Evolutionary conservation across 306 rosid genomes (phyloP).

Genomic region (Castanopsis chinensis): DNA sequence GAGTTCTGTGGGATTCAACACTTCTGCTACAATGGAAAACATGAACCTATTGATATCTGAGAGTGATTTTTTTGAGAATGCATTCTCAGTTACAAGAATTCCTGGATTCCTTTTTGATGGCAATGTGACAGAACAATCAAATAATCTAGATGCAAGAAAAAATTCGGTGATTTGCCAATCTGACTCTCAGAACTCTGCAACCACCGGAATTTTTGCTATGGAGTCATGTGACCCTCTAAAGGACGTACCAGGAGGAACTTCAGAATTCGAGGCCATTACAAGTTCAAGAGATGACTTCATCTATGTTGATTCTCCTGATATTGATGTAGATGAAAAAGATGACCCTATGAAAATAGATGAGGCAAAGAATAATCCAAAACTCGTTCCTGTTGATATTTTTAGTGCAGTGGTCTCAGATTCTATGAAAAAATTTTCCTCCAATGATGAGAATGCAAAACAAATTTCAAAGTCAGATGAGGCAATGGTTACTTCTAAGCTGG

Average conservation of each 20-base stretch:
- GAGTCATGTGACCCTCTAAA: slow-evolving; percentile 31
- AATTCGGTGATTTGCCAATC: slow-evolving; percentile 40
- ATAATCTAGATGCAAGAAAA: slow-evolving; percentile 40
- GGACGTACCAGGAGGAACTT: slow-evolving; percentile 31
- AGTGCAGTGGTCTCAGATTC: slow-evolving; percentile 20
- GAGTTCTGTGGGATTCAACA: slow-evolving; percentile 41
- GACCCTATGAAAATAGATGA: slow-evolving; percentile 40
- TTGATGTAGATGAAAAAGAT: slow-evolving; percentile 24
- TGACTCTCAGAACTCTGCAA: slow-evolving; percentile 35
- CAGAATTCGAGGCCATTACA: slow-evolving; percentile 50
- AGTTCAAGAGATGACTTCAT: slow-evolving; percentile 44
- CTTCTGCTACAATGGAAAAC: slow-evolving; percentile 36
- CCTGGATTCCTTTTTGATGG: slow-evolving; percentile 45
- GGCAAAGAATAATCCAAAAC: slow-evolving; percentile 41
- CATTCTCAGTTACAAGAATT: slow-evolving; percentile 60
- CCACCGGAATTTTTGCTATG: slow-evolving; percentile 29
- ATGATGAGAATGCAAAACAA: neutral
- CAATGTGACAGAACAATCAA: slow-evolving; percentile 36
- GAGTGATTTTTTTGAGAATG: slow-evolving; percentile 75
- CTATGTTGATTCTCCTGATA: slow-evolving; percentile 42
- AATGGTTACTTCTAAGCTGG: neutral
- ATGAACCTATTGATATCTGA: slow-evolving; percentile 62
- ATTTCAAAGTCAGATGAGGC: neutral
- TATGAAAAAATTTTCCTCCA: neutral
- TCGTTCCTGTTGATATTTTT: slow-evolving; percentile 73